phyloP scores from a whole-genome alignment of 371 early-diverging fungal genomes.

The Mortierella sp. region DNA sequence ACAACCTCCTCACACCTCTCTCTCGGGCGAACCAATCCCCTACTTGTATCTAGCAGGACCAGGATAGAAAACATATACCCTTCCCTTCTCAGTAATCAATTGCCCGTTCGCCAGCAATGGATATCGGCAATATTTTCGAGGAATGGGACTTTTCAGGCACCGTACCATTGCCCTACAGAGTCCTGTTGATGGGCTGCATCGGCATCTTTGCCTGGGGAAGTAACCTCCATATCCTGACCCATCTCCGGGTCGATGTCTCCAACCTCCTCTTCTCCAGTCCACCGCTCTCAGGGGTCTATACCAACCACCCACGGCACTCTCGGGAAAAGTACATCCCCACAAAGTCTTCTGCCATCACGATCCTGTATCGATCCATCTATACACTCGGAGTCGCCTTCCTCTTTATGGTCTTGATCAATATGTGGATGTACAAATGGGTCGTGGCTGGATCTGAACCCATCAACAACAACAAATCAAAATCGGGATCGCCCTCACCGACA shows the following conservation, averaged over 20 bases:
- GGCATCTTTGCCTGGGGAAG: constrained; percentile 86
- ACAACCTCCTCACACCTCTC: neutral
- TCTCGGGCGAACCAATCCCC: too few relatives aligned
- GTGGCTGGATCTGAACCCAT: constrained; percentile 34
- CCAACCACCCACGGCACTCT: constrained; percentile 48
- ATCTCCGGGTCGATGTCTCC: constrained; percentile 71
- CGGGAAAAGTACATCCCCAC: constrained; percentile 30
- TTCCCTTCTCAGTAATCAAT: neutral
- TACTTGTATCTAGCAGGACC: neutral
- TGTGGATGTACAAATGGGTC: constrained; percentile 60
- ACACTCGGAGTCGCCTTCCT: constrained; percentile 42
- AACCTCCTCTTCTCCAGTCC: constrained; percentile 65
- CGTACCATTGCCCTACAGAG: constrained; percentile 75
- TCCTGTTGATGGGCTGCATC: constrained; percentile 77
- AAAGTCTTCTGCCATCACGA: constrained; percentile 40
- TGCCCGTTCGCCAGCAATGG: constrained; percentile 22
- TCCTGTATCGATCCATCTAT: constrained; percentile 52
- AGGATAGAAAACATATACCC: neutral
- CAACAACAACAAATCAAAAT: neutral
- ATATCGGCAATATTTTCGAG: constrained; percentile 59
- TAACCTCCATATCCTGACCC: constrained; percentile 74
- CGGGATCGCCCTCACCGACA: neutral
- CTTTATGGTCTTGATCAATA: constrained; percentile 48
- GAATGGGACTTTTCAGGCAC: constrained; percentile 58
- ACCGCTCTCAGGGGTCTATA: constrained; percentile 45